Percentiles rank a stretch among this genome's conserved stretches.
Conservation (phyloP, 345 rosid species). For the Odontarrhena argentea region DNA sequence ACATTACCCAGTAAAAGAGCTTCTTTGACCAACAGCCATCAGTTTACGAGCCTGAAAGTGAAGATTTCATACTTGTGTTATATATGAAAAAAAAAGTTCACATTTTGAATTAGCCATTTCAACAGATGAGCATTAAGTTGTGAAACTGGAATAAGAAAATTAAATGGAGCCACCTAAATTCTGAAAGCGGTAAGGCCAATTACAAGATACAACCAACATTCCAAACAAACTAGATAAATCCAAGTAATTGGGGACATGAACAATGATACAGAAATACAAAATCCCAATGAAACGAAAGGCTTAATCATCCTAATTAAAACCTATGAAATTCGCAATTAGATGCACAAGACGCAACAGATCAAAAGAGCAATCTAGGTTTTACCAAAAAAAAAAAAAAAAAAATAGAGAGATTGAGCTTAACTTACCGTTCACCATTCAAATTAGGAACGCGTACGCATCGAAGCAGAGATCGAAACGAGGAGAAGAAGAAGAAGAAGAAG, state of each 20-base stretch:
- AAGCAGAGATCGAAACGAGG: slow-evolving; percentile 19
- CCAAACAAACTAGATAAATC: not conserved
- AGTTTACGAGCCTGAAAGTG: slow-evolving; percentile 23
- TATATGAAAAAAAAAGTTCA: not conserved
- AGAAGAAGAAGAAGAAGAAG: slow-evolving; percentile 1
- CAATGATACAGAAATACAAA: slow-evolving; percentile 17
- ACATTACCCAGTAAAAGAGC: slow-evolving; percentile 28
- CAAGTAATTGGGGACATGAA: slow-evolving; percentile 8
- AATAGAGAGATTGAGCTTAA: not conserved
- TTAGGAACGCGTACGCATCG: not conserved
- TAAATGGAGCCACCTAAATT: slow-evolving; percentile 17
- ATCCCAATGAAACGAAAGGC: not conserved
- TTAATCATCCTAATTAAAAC: not conserved
- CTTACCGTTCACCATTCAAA: slow-evolving; percentile 11
- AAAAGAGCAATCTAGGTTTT: not conserved
- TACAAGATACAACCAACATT: not conserved
- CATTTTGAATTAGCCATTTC: not conserved
- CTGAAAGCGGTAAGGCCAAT: not conserved
- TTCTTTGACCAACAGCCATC: slow-evolving; percentile 7
- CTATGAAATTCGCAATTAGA: not conserved
- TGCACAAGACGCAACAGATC: slow-evolving; percentile 17
- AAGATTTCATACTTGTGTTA: not conserved
- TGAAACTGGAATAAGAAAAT: not conserved
- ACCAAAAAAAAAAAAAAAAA: not conserved
- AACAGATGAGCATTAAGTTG: slow-evolving; percentile 13